These are phyloP conservation scores for Phialophora macrospora DNA, from an alignment of 2,329 filamentous ascomycete genomes.

Conservation along the genomic window DNA sequence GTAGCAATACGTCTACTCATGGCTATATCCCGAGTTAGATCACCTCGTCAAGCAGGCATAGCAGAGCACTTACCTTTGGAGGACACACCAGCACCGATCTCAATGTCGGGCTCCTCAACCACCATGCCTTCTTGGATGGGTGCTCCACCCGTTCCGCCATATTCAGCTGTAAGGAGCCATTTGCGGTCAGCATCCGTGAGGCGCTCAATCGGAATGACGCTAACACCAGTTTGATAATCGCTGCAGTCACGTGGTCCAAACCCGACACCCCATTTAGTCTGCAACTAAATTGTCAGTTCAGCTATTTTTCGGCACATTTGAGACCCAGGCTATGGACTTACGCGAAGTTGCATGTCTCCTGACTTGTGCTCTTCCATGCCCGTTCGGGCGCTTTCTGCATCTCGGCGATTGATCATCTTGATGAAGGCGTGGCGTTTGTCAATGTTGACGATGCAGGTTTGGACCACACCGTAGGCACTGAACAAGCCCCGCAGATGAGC, in stretches of 20 bases:
- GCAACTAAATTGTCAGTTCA: conserved; percentile 29
- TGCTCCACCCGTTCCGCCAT: conserved; percentile 85
- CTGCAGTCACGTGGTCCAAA: conserved; percentile 97
- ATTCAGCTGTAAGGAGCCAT: conserved; percentile 94
- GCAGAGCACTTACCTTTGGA: conserved; percentile 70
- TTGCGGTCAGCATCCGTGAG: conserved; percentile 96
- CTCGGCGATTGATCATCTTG: conserved; percentile 91
- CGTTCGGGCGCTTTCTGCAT: conserved; percentile 81
- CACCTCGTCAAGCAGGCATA: background rate
- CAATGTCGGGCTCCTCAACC: conserved; percentile 96
- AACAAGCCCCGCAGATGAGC: conserved; percentile 82
- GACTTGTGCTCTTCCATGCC: conserved; percentile 82
- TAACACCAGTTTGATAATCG: conserved; percentile 90
- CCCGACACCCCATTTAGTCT: conserved; percentile 97
- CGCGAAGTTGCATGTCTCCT: conserved; percentile 73
- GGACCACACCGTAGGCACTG: conserved; percentile 79
- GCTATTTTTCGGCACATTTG: background rate
- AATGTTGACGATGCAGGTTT: conserved; percentile 97
- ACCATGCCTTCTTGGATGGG: conserved; percentile 81
- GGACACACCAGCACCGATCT: conserved; percentile 95
- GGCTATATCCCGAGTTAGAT: conserved; percentile 44
- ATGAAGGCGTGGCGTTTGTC: conserved; percentile 99
- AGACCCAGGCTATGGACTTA: conserved; percentile 50
- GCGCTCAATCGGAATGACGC: conserved; percentile 87
- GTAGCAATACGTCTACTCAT: conserved; percentile 59